Percentiles rank a stretch among this genome's conserved stretches.
phyloP scores from a whole-genome alignment of 2,329 filamentous ascomycete genomes.

The Trichoderma semiorbis region DNA sequence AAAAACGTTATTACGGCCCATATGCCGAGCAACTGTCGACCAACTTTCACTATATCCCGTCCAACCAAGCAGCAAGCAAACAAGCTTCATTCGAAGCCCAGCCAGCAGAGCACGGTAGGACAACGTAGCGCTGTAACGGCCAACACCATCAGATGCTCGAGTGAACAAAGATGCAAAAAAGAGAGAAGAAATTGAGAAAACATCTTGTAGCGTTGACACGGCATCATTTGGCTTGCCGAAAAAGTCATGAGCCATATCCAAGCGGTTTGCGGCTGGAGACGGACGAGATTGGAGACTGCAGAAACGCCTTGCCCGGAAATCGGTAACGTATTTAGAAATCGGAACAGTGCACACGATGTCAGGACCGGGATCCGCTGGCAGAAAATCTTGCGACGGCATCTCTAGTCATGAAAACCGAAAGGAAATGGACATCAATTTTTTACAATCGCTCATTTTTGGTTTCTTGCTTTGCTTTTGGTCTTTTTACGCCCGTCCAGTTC shows the following conservation, averaged over 20 bases:
- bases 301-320: neutral
- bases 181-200: neutral
- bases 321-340: conserved; percentile 1
- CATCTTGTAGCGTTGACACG: neutral
- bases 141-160: neutral
- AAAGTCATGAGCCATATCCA: conserved; percentile 17
- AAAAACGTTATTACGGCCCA: neutral
- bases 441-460: conserved; percentile 30
- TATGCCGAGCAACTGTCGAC: neutral
- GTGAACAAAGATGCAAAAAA: neutral
- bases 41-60: neutral
- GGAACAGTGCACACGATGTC: conserved; percentile 15
- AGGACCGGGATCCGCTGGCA: conserved; percentile 23
- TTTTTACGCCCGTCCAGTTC: conserved; percentile 33
- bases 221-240: neutral
- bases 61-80: neutral
- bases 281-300: conserved; percentile 1
- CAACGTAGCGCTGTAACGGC: neutral
- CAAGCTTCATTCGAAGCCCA: neutral
- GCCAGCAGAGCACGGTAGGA: neutral
- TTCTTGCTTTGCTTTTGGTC: neutral
- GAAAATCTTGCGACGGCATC: conserved; percentile 31
- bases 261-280: conserved; percentile 12
- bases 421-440: conserved; percentile 34
- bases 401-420: conserved; percentile 35